Conservation (phyloP, 768 basidiomycete genomes). For the Lepiota subincarnata region DNA sequence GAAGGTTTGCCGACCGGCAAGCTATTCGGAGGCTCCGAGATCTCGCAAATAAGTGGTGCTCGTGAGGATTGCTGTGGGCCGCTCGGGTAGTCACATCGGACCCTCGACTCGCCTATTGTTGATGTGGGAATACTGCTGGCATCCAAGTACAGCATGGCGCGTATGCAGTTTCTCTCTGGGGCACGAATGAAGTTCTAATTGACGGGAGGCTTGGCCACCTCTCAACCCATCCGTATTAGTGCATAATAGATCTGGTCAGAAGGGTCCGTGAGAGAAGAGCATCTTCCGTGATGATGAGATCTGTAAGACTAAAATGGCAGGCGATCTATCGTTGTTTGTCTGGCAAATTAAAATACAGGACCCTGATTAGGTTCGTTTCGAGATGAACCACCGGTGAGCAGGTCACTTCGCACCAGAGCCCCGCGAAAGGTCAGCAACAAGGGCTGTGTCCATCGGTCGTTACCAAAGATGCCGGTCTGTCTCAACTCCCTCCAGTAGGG, state of each 20-base stretch:
- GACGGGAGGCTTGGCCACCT: constrained; percentile 8
- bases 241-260: constrained; percentile 1
- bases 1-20: constrained; percentile 8
- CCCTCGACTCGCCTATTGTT: neutral
- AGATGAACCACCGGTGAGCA: constrained; percentile 13
- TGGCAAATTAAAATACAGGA: neutral
- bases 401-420: constrained; percentile 1
- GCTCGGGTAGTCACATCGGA: neutral
- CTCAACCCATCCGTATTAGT: neutral
- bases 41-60: neutral
- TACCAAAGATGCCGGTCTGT: neutral
- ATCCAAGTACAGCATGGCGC: neutral
- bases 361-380: constrained; percentile 10
- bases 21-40: constrained; percentile 1
- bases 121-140: neutral
- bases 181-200: neutral
- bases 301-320: neutral
- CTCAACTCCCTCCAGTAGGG: neutral
- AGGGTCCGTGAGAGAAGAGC: constrained; percentile 7
- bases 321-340: constrained; percentile 2
- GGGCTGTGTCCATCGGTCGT: neutral
- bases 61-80: neutral
- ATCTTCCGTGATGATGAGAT: constrained; percentile 9
- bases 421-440: constrained; percentile 2
- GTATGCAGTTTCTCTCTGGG: neutral